Evolutionary conservation across 2,329 filamentous ascomycete species (phyloP), one percentile per base, ranked within the genome.

Genomic region (Fusarium caatingaense): DNA sequence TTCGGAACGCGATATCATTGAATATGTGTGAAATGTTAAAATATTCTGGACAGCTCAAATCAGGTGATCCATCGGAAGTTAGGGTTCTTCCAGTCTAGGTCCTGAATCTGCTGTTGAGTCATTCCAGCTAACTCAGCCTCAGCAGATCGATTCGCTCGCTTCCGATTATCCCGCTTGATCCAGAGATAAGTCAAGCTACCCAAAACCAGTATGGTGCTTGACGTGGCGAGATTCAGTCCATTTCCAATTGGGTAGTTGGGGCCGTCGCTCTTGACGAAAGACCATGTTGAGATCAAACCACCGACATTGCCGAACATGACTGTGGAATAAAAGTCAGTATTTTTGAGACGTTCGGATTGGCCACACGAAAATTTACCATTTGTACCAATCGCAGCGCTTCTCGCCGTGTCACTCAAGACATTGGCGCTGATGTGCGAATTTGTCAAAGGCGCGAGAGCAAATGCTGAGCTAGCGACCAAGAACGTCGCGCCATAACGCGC

Each of bases 281-380:
- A 84, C 89, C 89, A 91, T 0, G 88, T 91, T 0, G 86, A 83
- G 56, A 90, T 84, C 25, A 92, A 75, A 0, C 90, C 91, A 3
- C 91, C 91, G 10, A 92, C 76, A 57, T 92, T 93, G 28, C 91
- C 91, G 25, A 92, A 81, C 90, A 93, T 92, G 74, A 93, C 78
- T 69, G 9, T 41, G 3, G 5, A 13, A 41, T 4, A 8, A 16
- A 23, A 15, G 30, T 62, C 16, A 62, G 56, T 5, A 7, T 12
- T 8, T 1, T 13, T 18, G 8, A 23, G 7, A 5, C n/a, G 6
- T 5, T 11, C 2, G 2, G 18, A 37, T n/a, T 4, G 3, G 4
- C 5, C 1, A 10, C 2, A 5, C 1, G 9, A 3, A 1, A 27
- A 62, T 37, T 0, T 42, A 66, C 62, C 51, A 49, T 88, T 89